Evolutionary conservation across 306 rosid genomes (phyloP).

Genomic region (Acacia acuminata): DNA sequence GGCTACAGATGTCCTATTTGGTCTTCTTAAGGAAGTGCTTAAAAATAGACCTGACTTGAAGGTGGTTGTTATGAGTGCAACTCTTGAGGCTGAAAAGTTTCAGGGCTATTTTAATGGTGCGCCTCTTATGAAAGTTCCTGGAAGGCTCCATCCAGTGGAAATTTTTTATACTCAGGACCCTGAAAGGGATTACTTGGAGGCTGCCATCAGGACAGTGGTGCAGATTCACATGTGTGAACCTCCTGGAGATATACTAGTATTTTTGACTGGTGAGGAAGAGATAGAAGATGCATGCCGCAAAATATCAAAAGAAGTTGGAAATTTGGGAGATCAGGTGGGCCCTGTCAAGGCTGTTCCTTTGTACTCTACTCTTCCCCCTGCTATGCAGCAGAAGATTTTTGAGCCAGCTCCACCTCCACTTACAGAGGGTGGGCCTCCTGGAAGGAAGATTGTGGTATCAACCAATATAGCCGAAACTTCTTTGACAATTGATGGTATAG

Average conservation of each 20-base stretch:
- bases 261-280: constrained; percentile 94
- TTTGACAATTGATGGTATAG: constrained; percentile 92
- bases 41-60: constrained; percentile 88
- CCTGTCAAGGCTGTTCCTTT: constrained; percentile 91
- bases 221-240: constrained; percentile 93
- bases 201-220: constrained; percentile 90
- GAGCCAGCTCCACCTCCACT: constrained; percentile 87
- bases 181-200: constrained; percentile 93
- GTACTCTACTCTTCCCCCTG: constrained; percentile 96
- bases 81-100: constrained; percentile 98
- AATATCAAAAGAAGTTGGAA: constrained; percentile 68
- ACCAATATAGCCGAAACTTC: constrained; percentile 98
- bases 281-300: constrained; percentile 98
- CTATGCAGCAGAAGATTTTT: constrained; percentile 93
- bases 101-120: constrained; percentile 90
- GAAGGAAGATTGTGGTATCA: constrained; percentile 96
- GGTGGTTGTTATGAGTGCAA: constrained; percentile 98
- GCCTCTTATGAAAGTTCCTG: constrained; percentile 97
- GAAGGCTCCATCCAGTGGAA: constrained; percentile 96
- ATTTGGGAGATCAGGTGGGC: constrained; percentile 91
- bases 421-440: constrained; percentile 81
- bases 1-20: constrained; percentile 95
- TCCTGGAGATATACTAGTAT: constrained; percentile 88
- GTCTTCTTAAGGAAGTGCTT: constrained; percentile 91
- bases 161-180: constrained; percentile 93